Evolutionary conservation across 1,284 basidiomycete genomes (phyloP), one percentile per base, ranked within the genome.

Genomic region (Xanthoconium separans): DNA sequence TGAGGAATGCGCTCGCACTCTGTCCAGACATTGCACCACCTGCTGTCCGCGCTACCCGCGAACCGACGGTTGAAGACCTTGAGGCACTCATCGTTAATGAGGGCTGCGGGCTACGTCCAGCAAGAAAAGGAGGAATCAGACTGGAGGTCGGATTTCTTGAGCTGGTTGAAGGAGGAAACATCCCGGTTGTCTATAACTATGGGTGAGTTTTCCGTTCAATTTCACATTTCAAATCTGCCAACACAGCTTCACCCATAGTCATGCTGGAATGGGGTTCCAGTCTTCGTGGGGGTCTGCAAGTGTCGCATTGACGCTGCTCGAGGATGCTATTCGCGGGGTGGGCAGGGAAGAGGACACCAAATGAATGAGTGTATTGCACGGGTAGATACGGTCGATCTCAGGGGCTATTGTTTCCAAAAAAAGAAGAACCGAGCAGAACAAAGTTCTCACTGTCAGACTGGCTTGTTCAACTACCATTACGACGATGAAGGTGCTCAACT

Each of bases 31-130:
- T 93, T 13, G 83, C 82, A 3, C 82, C 89, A 6, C 81, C 84
- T 1, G 75, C 78, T 46, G 69, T 82, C 27, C 74, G 80, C 3
- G 72, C 70, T 5, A 60, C 67, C 44, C 76, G 82, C 10, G 65
- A 73, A 33, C 80, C 84, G 2, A 83, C 78, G 0, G 66, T 85
- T 3, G 82, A 85, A 4, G 89, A 92, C 62, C 62, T 92, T 2
- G 73, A 78, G 44, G 70, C 80, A 0, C 72, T 87, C 29, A 75
- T 89, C 29, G 65, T 87, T n/a, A 86, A 87, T 56, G 81, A 83
- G 54, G 87, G 86, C 1, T 87, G 85, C 49, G 91, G 90, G 0
- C 70, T 92, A 37, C 75, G 91, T 12, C 91, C 91, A 0, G 82
- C 75, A 3, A 75, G 91, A 52, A 80, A 77, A 42, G 85, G 84